Percentiles rank a stretch among this genome's conserved stretches.
These are phyloP conservation scores for Proliferodiscus dingleyae DNA, from an alignment of 2,329 filamentous ascomycete genomes.

Conservation along the genomic window DNA sequence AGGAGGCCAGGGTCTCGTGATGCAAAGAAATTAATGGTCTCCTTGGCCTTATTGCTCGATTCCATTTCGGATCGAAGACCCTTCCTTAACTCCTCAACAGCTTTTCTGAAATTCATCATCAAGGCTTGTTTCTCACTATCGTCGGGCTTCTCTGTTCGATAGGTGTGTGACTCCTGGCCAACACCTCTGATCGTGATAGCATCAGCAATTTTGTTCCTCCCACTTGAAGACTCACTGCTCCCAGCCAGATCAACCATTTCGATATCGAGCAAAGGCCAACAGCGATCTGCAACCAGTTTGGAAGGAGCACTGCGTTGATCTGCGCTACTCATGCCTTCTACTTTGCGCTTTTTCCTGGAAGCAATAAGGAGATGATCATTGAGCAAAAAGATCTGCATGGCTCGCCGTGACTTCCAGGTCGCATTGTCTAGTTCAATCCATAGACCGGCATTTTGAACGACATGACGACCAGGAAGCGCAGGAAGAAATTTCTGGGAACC, in stretches of 20 bases:
- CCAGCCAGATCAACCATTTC: slow-evolving; percentile 84
- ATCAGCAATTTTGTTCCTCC: slow-evolving; percentile 65
- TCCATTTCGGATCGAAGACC: slow-evolving; percentile 81
- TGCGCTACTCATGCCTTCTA: slow-evolving; percentile 56
- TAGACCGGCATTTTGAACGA: slow-evolving; percentile 83
- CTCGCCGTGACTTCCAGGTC: slow-evolving; percentile 87
- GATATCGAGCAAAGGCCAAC: slow-evolving; percentile 89
- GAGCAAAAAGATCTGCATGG: slow-evolving; percentile 85
- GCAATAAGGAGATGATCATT: slow-evolving; percentile 94
- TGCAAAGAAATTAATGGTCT: slow-evolving; percentile 82
- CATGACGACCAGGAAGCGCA: slow-evolving; percentile 83
- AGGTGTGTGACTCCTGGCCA: slow-evolving; percentile 88
- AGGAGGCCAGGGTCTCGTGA: slow-evolving; percentile 71
- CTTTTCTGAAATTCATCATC: slow-evolving; percentile 85
- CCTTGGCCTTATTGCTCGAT: slow-evolving; percentile 75
- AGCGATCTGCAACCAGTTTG: slow-evolving; percentile 88
- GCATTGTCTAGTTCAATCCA: slow-evolving; percentile 98
- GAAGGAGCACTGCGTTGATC: slow-evolving; percentile 47
- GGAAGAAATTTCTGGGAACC: slow-evolving; percentile 96
- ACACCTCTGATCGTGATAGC: slow-evolving; percentile 85
- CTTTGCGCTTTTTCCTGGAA: slow-evolving; percentile 85
- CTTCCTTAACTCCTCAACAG: slow-evolving; percentile 86
- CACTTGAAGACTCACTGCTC: slow-evolving; percentile 51
- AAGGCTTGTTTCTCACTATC: slow-evolving; percentile 73
- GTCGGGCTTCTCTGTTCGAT: slow-evolving; percentile 80